Evolutionary conservation across 2,329 filamentous ascomycete species (phyloP), one percentile per base, ranked within the genome.

Genomic region (Fusarium transvaalense): DNA sequence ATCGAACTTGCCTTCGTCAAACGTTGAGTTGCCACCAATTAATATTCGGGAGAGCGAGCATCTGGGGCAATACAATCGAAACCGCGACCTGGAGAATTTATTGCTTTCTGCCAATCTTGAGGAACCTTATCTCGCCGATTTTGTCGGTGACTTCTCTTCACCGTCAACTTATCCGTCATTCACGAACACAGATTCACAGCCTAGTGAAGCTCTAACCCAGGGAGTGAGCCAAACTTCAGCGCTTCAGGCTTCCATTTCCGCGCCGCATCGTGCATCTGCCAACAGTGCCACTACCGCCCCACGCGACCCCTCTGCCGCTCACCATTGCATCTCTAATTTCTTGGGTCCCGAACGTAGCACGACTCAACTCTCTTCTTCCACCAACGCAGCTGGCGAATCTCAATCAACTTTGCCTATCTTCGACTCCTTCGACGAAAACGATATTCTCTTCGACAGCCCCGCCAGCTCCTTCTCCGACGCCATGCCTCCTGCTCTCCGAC

Each of bases 81-180:
- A 46, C 37, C 31, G 48, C 43, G 52, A 53, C 12, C 43, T 64
- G 25, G 42, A 61, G 17, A 48, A 68, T 31, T 45, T 52, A 25
- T 42, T 69, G 19, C 25, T 43, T 10, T 32, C 48, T 25, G 39
- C 56, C 34, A 54, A 60, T 50, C 38, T 67, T 39, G 74, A 77
- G 25, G 71, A 76, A 39, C 56, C 66, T 17, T 72, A 71, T 35
- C 63, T 80, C 21, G 54, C 53, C 39, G 67, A 61, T n/a, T 55
- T 80, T 27, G 62, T 69, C 38, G 61, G 61, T 51, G 73, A 78
- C 15, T 78, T 78, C 54, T 80, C 78, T 12, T 80, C 79, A 4
- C 78, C 78, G 23, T 79, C 79, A 21, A 74, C 66, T 15, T 80
- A 80, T 50, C 77, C 78, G 7, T 66, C 74, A 38, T 76, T 79